phyloP scores from a whole-genome alignment of 805 yeast genomes.

The Yarrowia porcina region DNA sequence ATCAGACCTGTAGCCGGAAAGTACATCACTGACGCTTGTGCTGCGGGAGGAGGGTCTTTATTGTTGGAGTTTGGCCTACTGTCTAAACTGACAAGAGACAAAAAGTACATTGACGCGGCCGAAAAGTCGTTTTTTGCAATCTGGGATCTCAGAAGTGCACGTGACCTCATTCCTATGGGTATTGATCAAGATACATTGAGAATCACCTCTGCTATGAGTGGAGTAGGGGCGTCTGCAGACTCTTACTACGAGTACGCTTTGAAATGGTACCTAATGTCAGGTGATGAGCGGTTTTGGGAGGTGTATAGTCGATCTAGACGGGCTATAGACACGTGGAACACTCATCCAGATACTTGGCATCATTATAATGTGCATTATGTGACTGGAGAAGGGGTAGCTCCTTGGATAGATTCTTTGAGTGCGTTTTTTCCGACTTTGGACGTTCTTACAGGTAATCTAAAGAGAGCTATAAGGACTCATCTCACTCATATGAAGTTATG shows the following conservation, averaged over 20 bases:
- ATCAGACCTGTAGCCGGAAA: constrained; percentile 34
- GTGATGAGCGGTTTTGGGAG: constrained; percentile 49
- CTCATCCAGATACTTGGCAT: constrained; percentile 47
- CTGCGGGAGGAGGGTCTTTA: constrained; percentile 85
- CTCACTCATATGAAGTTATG: constrained; percentile 67
- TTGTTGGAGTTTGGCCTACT: constrained; percentile 75
- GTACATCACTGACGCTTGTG: constrained; percentile 60
- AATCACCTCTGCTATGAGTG: constrained; percentile 62
- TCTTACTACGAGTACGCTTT: constrained; percentile 87
- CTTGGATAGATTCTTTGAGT: constrained; percentile 81
- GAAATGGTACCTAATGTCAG: constrained; percentile 69
- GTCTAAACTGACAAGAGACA: constrained; percentile 71
- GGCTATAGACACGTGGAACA: constrained; percentile 28
- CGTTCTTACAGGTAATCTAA: constrained; percentile 70
- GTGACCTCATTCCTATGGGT: constrained; percentile 75
- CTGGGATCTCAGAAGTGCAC: constrained; percentile 62
- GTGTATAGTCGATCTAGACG: constrained; percentile 50
- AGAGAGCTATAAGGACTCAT: constrained; percentile 62
- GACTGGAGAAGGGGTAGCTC: constrained; percentile 49
- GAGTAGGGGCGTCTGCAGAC: constrained; percentile 88
- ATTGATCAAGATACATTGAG: constrained; percentile 55
- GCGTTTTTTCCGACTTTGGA: constrained; percentile 89
- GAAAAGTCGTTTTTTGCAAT: constrained; percentile 61
- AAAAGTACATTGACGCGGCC: constrained; percentile 61
- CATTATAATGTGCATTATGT: constrained; percentile 55